A percentile compares a stretch with the other conserved stretches of the same genome.
These are phyloP conservation scores for Podospora appendiculata DNA, from an alignment of 495 filamentous ascomycete genomes.

Conservation along the genomic window DNA sequence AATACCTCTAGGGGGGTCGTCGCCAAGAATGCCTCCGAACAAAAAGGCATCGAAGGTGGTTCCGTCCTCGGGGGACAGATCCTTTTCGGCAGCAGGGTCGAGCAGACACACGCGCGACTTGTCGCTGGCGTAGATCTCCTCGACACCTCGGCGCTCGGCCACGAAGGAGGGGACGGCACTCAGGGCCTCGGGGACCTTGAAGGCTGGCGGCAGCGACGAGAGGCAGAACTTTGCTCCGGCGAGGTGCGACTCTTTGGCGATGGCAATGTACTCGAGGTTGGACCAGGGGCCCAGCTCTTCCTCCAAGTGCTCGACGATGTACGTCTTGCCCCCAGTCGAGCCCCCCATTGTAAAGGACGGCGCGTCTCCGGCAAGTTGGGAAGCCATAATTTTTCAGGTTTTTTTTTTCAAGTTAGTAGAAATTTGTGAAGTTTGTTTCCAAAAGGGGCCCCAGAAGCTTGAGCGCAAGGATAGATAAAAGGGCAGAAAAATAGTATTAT, in stretches of 20 bases:
- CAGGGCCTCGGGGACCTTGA: constrained; percentile 61
- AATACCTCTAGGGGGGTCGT: constrained; percentile 90
- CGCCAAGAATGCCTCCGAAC: constrained; percentile 93
- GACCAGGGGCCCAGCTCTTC: constrained; percentile 93
- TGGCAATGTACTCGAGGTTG: constrained; percentile 77
- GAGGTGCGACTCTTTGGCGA: constrained; percentile 69
- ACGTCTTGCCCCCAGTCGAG: constrained; percentile 33
- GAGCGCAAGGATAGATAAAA: too few relatives aligned
- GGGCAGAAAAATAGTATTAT: too few relatives aligned
- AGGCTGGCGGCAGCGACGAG: constrained; percentile 64
- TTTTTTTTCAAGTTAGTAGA: too few relatives aligned
- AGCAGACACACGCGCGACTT: constrained; percentile 71
- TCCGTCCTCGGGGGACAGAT: constrained; percentile 76
- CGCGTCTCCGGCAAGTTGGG: too few relatives aligned
- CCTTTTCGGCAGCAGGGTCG: constrained; percentile 73
- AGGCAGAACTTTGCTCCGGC: constrained; percentile 67
- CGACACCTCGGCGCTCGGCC: constrained; percentile 65
- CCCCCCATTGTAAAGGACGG: too few relatives aligned
- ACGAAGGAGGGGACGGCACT: constrained; percentile 50
- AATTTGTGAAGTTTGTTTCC: too few relatives aligned
- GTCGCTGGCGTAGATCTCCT: constrained; percentile 60
- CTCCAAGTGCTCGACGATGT: constrained; percentile 90
- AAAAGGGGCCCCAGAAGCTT: too few relatives aligned
- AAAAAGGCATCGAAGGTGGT: constrained; percentile 81
- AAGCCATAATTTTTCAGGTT: too few relatives aligned